Base-by-base conservation (phyloP, 345 rosid genomes). In the Euphorbia peplus region DNA sequence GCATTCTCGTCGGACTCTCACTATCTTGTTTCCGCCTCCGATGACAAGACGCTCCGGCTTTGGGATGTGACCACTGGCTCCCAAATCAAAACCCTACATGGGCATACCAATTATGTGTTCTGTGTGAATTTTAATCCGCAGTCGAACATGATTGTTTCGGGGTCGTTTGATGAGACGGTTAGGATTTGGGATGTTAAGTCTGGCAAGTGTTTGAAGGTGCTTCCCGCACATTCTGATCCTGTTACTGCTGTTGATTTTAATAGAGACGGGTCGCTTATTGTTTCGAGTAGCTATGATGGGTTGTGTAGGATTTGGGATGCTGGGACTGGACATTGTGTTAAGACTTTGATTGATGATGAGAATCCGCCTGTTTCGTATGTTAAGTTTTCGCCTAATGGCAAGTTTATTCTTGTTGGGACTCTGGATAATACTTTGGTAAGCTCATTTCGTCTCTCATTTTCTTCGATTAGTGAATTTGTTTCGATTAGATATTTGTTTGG, bases 211-310 rank as follows among this genome's bases (percentile, higher is more conserved):
- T 79, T 95, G 72, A 90, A 85, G 81, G 97, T 95, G 19, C 79
- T 95, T 18, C 99, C 98, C 0, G 96, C 99, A 11, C 98, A 95
- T 72, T 95, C 98, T 0, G 97, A 88, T 73, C 97, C 96, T 1
- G 95, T 95, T 14, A 95, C 99, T 1, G 86, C 93, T 15, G 95
- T 91, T 13, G 96, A 95, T 79, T 95, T 88, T 69, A 86, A 90
- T 51, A 78, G 89, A 15, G 96, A 92, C 6, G 99, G 98, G 5
- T 81, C 92, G 24, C 78, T 91, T 39, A 85, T 91, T 44, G 96
- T 95, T 21, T 87, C 98, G 4, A 88, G 98, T 68, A 95, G 99
- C 71, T 91, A 88, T 42, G 99, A 95, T 62, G 99, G 99, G 51
- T 52, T 91, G 63, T 95, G 98, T 54, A 71, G 96, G 70, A 86